Percentiles rank a stretch among this genome's conserved stretches.
Evolutionary conservation across 768 basidiomycete species (phyloP).

Genomic region (Tricholoma bakamatsutake): DNA sequence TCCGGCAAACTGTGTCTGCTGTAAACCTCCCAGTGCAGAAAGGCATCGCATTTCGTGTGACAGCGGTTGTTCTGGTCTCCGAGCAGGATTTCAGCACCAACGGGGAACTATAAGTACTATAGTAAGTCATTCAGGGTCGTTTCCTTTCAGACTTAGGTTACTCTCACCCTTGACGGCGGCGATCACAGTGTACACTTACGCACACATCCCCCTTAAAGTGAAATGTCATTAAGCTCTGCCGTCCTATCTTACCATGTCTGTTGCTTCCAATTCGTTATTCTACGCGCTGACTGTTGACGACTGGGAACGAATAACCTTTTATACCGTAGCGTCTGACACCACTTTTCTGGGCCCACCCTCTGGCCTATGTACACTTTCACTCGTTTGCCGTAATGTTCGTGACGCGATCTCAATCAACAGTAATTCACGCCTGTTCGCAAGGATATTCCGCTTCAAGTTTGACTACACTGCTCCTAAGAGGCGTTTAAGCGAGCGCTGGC

Average conservation of each 20-base stretch:
- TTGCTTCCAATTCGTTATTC: slow-evolving; percentile 7
- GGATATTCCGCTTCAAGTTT: slow-evolving; percentile 41
- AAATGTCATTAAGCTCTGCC: background rate
- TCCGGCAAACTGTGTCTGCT: too few relatives aligned
- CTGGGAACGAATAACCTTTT: slow-evolving; percentile 38
- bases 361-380: slow-evolving; percentile 30
- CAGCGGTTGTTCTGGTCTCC: background rate
- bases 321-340: slow-evolving; percentile 25
- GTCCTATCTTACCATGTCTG: slow-evolving; percentile 11
- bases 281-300: slow-evolving; percentile 21
- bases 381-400: slow-evolving; percentile 32
- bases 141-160: background rate
- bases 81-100: background rate
- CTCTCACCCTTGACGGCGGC: slow-evolving; percentile 12
- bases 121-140: background rate
- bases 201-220: slow-evolving; percentile 1
- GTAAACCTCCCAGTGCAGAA: too few relatives aligned
- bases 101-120: too few relatives aligned
- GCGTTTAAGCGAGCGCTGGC: slow-evolving; percentile 32
- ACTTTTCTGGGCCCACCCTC: slow-evolving; percentile 40
- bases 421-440: slow-evolving; percentile 35
- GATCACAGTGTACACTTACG: slow-evolving; percentile 11
- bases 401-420: slow-evolving; percentile 27
- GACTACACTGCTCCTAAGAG: slow-evolving; percentile 34
- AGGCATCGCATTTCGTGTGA: too few relatives aligned